These are phyloP conservation scores for Sclerotiophoma versabilis DNA, from an alignment of 2,329 filamentous ascomycete genomes.

Conservation along the genomic window DNA sequence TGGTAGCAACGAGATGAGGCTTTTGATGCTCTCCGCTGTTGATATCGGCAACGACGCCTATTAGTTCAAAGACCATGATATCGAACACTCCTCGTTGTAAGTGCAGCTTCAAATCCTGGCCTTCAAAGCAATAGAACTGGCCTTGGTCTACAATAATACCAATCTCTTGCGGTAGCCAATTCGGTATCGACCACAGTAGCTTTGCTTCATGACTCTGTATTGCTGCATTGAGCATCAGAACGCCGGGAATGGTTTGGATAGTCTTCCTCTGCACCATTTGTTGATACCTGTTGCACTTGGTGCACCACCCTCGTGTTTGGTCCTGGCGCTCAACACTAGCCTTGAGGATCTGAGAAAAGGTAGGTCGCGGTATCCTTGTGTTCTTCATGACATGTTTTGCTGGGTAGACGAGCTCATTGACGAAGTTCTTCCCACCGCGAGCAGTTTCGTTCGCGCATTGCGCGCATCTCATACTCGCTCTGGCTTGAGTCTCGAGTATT, in stretches of 20 bases:
- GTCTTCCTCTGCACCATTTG: conserved; percentile 84
- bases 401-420: conserved; percentile 87
- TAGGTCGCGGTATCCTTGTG: conserved; percentile 61
- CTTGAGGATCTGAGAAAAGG: conserved; percentile 91
- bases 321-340: conserved; percentile 89
- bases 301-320: conserved; percentile 91
- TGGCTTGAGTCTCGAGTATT: conserved; percentile 73
- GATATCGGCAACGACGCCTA: conserved; percentile 89
- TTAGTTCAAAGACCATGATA: conserved; percentile 87
- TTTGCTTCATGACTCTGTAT: conserved; percentile 76
- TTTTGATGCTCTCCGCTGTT: conserved; percentile 85
- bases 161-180: conserved; percentile 93
- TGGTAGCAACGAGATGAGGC: conserved; percentile 87
- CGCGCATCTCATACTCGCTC: conserved; percentile 80
- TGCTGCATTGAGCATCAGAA: conserved; percentile 86
- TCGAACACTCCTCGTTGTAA: conserved; percentile 79
- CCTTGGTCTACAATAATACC: conserved; percentile 88
- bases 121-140: conserved; percentile 95
- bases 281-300: conserved; percentile 88
- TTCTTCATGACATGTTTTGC: conserved; percentile 62
- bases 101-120: conserved; percentile 83
- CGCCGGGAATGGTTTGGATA: conserved; percentile 79
- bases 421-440: conserved; percentile 77
- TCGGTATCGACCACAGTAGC: conserved; percentile 84
- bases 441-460: conserved; percentile 88